These are phyloP conservation scores for Fraxinus greggii DNA, from an alignment of 305 asterid species.

Conservation along the genomic window DNA sequence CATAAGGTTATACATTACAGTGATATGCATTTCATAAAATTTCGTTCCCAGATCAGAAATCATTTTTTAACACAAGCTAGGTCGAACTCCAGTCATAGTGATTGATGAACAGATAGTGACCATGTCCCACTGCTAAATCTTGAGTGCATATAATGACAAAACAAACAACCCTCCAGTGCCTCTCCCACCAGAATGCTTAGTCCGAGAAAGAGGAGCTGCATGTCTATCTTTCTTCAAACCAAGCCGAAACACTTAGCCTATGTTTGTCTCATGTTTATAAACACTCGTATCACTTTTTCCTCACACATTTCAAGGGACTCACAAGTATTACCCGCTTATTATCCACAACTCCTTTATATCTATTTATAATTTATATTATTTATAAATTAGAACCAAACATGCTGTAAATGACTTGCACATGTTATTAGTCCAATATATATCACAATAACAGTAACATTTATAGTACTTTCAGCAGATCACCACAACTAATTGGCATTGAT, in stretches of 20 bases:
- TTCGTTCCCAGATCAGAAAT: background rate
- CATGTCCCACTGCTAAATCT: background rate
- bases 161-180: background rate
- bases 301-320: background rate
- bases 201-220: background rate
- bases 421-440: background rate
- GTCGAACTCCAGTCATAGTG: background rate
- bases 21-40: background rate
- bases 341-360: background rate
- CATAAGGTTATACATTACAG: background rate
- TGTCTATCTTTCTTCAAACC: background rate
- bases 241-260: background rate
- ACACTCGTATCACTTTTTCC: background rate
- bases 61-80: background rate
- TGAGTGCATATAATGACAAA: background rate
- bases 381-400: background rate
- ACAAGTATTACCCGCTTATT: background rate
- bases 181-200: background rate
- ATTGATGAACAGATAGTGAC: background rate
- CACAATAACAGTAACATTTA: background rate
- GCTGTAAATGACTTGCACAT: background rate
- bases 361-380: background rate
- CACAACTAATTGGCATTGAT: background rate
- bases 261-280: background rate
- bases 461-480: conserved; percentile 6